Evolutionary conservation across 2,329 filamentous ascomycete species (phyloP), one percentile per base, ranked within the genome.

Genomic region (Lasiodiplodia gonubiensis): DNA sequence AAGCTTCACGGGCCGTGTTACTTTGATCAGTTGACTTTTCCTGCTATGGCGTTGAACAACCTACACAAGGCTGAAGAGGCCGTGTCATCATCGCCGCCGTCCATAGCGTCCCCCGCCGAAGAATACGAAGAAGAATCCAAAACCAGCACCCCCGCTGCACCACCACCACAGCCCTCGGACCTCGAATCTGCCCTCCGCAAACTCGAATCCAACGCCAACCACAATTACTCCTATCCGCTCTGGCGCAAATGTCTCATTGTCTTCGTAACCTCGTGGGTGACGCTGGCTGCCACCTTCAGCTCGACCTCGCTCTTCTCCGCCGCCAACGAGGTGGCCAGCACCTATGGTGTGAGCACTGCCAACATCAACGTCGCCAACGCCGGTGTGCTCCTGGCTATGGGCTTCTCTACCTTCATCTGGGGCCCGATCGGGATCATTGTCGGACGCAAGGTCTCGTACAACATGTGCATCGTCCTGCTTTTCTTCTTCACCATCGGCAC

Each of bases 241-340:
- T 71, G 69, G 70, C 69, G 67, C n/a, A 82, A 82, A 74, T 75
- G 69, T 25, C 71, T 81, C 25, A 80, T 82, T 30, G 72, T 82
- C 49, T 80, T 81, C 69, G 70, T 76, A 12, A 76, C 78, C 30
- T 80, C 78, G 68, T 82, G 79, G 79, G 78, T 80, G 73, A 78
- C 80, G 2, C 72, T 82, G 5, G 73, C 77, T 1, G 74, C 78
- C 8, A 80, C 80, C 48, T 82, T 80, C 69, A 80, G 78, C n/a
- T 79, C 76, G 68, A 81, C 81, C 12, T 79, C 80, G 3, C 69
- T 82, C 21, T 71, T 82, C 14, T 76, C 78, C 23, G 80, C 80
- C 1, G 74, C 74, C 6, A 75, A 75, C 14, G 79, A 82, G 70
- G 82, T 82, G 66, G 76, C 79, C 3, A 59, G 64, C 8, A 78